Evolutionary conservation across 306 rosid genomes (phyloP), one percentile per base, ranked within the genome.

Genomic region (Mimosa pudica): DNA sequence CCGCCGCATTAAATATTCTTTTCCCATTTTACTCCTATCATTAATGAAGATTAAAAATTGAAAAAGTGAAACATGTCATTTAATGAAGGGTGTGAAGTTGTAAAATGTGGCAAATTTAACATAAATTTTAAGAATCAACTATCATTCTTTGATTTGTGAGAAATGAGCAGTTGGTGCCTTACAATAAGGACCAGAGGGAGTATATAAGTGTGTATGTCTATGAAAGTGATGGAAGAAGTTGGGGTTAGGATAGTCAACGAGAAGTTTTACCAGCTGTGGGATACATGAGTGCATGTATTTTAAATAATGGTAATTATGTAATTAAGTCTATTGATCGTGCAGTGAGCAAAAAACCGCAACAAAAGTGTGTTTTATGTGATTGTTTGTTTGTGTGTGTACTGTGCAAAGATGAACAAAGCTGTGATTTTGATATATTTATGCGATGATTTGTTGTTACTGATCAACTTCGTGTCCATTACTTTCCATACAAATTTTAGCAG

Each of bases 201-300:
- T 24, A 24, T 24, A 24, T 24, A 24, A 9, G 10, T 17, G 32
- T 57, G 0, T 18, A 1, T 57, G 63, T 7, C 9, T 7, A 1
- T 16, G 64, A 72, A 54, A 73, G 48, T 73, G 48, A 73, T 54
- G 77, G 77, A 17, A 1, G 35, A 54, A 17, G 49, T 67, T 41
- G 46, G 38, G 5, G 49, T 44, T 70, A 13, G 10, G 18, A 9
- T 36, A 45, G 36, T 45, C n/a, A 70, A 20, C 36, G 48, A 45
- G 10, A 24, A 24, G 51, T 41, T 66, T 14, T 38, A 38, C 42
- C 5, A 38, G 71, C 48, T 20, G 73, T 44, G 11, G n/a, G 55
- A 18, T 38, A 38, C 5, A 38, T 69, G 55, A 11, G 11, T 48
- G 45, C 42, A 69, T 45, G 73, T 20, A 45, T 69, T 69, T 44